Conservation (phyloP, 1,139 yeast genomes). For the Yamadazyma dushanensis region DNA sequence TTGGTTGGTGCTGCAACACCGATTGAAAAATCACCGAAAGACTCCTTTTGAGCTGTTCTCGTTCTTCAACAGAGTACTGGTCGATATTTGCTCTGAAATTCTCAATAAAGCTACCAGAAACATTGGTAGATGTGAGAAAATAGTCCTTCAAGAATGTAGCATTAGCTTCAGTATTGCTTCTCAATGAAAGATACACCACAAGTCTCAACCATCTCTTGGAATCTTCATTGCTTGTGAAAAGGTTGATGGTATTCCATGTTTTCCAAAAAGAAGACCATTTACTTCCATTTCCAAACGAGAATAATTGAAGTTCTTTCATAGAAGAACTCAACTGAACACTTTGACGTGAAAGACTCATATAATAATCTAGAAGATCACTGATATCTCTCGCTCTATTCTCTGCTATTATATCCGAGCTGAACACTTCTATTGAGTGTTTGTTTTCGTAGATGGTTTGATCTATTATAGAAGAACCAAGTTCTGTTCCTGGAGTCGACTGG, state of each 20-base stretch:
- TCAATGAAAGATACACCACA: conserved; percentile 33
- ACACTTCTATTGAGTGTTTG: conserved; percentile 4
- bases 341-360: conserved; percentile 14
- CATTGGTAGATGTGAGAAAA: conserved; percentile 27
- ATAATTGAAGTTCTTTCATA: conserved; percentile 32
- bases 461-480: conserved; percentile 27
- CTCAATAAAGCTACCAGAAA: conserved; percentile 26
- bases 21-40: conserved; percentile 2
- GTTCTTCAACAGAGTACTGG: conserved; percentile 9
- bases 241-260: conserved; percentile 33
- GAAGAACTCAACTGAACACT: conserved; percentile 10
- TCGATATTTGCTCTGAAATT: conserved; percentile 15
- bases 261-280: conserved; percentile 43
- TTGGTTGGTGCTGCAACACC: neutral
- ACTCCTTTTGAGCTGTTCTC: conserved; percentile 8
- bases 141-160: conserved; percentile 31
- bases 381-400: conserved; percentile 33
- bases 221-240: conserved; percentile 12
- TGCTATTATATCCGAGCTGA: conserved; percentile 19
- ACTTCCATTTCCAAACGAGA: conserved; percentile 41
- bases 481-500: conserved; percentile 8
- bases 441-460: conserved; percentile 26
- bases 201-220: conserved; percentile 35
- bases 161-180: conserved; percentile 29
- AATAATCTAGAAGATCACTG: conserved; percentile 25